phyloP scores from a whole-genome alignment of 176 grass and related monocot genomes.

The Elymus sibiricus region DNA sequence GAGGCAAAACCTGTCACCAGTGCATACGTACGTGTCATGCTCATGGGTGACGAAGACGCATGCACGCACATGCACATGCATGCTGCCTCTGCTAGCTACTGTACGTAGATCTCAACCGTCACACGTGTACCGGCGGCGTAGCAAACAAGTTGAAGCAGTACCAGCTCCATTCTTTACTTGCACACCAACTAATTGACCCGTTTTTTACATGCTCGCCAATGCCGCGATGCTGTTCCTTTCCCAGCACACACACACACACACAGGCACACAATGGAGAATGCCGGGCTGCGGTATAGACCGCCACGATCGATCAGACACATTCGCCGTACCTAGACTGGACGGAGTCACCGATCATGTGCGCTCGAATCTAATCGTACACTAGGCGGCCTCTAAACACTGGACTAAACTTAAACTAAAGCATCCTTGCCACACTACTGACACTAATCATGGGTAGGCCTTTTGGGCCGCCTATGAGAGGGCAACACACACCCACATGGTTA shows the following conservation, averaged over 20 bases:
- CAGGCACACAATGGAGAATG: too few relatives aligned
- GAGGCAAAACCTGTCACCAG: too few relatives aligned
- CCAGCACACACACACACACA: too few relatives aligned
- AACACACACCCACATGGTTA: conserved; percentile 3
- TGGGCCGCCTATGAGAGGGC: neutral
- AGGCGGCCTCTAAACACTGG: neutral
- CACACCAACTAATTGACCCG: neutral
- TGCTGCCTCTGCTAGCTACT: neutral
- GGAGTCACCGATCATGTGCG: neutral
- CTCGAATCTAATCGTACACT: conserved; percentile 21
- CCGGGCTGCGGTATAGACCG: too few relatives aligned
- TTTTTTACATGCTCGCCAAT: neutral
- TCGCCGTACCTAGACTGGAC: too few relatives aligned
- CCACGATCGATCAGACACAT: too few relatives aligned
- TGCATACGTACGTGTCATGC: neutral
- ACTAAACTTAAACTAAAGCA: conserved; percentile 21
- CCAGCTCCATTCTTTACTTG: conserved; percentile 13
- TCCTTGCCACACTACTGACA: neutral
- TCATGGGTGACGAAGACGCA: conserved; percentile 9
- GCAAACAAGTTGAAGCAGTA: neutral
- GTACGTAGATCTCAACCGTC: neutral
- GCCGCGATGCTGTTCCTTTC: neutral
- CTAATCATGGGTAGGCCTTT: neutral
- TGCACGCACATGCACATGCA: conserved; percentile 4
- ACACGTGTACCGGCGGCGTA: conserved; percentile 5